Conservation (phyloP, 1,139 yeast genomes). For the Pichia sp. region DNA sequence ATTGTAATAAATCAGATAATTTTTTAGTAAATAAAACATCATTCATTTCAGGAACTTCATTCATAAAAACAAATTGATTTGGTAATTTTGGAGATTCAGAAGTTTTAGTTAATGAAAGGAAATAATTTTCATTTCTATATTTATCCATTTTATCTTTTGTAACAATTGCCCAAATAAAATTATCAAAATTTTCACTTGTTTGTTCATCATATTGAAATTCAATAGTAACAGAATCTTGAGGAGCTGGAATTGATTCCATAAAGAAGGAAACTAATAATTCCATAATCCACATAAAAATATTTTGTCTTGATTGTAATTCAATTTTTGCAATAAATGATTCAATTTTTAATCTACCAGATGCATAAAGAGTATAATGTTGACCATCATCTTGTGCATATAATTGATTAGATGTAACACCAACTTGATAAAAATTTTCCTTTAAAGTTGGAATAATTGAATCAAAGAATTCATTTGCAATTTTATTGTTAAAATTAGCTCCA, state of each 20-base stretch:
- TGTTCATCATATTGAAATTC: constrained; percentile 54
- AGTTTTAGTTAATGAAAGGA: constrained; percentile 77
- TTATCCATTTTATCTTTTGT: constrained; percentile 80
- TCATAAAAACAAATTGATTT: constrained; percentile 74
- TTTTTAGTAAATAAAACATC: constrained; percentile 53
- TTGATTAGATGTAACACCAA: constrained; percentile 53
- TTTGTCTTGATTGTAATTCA: constrained; percentile 74
- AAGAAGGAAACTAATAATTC: constrained; percentile 55
- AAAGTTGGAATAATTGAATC: constrained; percentile 44
- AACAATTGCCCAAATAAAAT: constrained; percentile 77
- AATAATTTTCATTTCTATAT: constrained; percentile 71
- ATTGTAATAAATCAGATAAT: constrained; percentile 42
- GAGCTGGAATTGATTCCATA: constrained; percentile 40
- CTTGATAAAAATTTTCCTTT: constrained; percentile 67
- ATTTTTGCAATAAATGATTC: constrained; percentile 56
- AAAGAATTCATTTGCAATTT: constrained; percentile 49
- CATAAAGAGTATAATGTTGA: constrained; percentile 69
- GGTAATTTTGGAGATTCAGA: constrained; percentile 65
- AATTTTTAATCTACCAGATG: constrained; percentile 82
- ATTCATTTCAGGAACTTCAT: constrained; percentile 78
- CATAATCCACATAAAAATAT: constrained; percentile 56
- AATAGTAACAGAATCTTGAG: constrained; percentile 59
- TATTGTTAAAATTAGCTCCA: constrained; percentile 57
- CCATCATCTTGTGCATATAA: constrained; percentile 62
- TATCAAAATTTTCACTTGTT: constrained; percentile 44